phyloP scores from a whole-genome alignment of 352 stramenopile genomes.

The Pythium monospermum region DNA sequence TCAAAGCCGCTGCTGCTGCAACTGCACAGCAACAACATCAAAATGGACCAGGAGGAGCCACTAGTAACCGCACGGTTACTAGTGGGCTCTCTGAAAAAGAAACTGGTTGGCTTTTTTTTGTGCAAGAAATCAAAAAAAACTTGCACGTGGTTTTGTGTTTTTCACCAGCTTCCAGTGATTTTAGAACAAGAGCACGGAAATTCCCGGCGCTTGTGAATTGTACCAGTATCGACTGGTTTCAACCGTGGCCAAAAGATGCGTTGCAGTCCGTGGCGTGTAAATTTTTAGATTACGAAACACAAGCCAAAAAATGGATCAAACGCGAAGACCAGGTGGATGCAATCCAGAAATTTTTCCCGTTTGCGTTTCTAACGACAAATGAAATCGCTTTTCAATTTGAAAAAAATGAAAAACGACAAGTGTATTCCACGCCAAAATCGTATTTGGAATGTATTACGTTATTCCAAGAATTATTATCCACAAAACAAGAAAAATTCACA shows the following conservation, averaged over 20 bases:
- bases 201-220: constrained; percentile 95
- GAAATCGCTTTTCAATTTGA: constrained; percentile 77
- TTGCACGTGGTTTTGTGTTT: constrained; percentile 95
- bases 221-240: constrained; percentile 93
- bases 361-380: constrained; percentile 92
- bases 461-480: constrained; percentile 71
- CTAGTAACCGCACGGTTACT: too few species aligned
- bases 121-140: constrained; percentile 88
- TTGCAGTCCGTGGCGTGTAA: constrained; percentile 86
- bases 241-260: constrained; percentile 90
- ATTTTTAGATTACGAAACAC: constrained; percentile 58
- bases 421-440: constrained; percentile 93
- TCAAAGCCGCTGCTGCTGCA: constrained; percentile 44
- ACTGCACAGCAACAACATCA: neutral
- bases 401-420: constrained; percentile 64
- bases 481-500: constrained; percentile 54
- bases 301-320: constrained; percentile 15
- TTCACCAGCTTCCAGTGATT: constrained; percentile 87
- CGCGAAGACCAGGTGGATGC: constrained; percentile 49
- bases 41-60: neutral
- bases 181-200: constrained; percentile 84
- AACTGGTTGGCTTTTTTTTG: constrained; percentile 90
- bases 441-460: constrained; percentile 91
- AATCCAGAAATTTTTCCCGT: constrained; percentile 91
- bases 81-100: constrained; percentile 87